phyloP scores from a whole-genome alignment of 2,329 filamentous ascomycete species.

The Daldinia sp. region DNA sequence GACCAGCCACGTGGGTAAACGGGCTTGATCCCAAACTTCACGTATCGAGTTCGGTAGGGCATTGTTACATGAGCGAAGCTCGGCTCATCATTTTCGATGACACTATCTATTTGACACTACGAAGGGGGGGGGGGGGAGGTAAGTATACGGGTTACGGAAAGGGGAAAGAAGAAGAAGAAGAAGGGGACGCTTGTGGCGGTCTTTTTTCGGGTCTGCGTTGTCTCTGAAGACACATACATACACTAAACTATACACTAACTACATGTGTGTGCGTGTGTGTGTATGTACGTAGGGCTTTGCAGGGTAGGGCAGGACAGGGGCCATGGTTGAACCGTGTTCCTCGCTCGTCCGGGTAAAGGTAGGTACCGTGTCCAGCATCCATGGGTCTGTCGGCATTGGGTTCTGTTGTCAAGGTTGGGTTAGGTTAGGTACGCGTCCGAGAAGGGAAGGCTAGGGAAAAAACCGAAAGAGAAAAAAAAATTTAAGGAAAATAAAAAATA shows the following conservation, averaged over 20 bases:
- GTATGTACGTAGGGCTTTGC: constrained; percentile 8
- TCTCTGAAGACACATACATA: background rate
- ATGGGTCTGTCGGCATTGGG: constrained; percentile 2
- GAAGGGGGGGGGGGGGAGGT: too few species aligned
- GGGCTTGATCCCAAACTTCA: constrained; percentile 3
- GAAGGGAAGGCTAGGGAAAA: constrained; percentile 1
- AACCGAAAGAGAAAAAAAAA: too few species aligned
- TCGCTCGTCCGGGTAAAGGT: constrained; percentile 10
- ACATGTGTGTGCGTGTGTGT: background rate
- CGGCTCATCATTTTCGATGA: too few species aligned
- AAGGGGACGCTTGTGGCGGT: background rate
- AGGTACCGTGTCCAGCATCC: background rate
- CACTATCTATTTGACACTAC: background rate
- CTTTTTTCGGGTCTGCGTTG: constrained; percentile 3
- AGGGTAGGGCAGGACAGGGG: background rate
- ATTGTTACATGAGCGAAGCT: background rate
- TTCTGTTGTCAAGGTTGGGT: background rate
- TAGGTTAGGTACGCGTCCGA: constrained; percentile 6
- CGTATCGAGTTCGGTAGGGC: background rate
- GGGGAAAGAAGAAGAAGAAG: background rate
- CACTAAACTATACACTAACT: too few species aligned
- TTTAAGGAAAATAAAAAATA: background rate
- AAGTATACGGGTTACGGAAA: background rate
- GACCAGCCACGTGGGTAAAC: constrained; percentile 10
- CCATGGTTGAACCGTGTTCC: constrained; percentile 2